Percentiles rank a stretch among this genome's conserved stretches.
Conservation (phyloP, 139 green algal species). For the Chlamydomonas schloesseri region DNA sequence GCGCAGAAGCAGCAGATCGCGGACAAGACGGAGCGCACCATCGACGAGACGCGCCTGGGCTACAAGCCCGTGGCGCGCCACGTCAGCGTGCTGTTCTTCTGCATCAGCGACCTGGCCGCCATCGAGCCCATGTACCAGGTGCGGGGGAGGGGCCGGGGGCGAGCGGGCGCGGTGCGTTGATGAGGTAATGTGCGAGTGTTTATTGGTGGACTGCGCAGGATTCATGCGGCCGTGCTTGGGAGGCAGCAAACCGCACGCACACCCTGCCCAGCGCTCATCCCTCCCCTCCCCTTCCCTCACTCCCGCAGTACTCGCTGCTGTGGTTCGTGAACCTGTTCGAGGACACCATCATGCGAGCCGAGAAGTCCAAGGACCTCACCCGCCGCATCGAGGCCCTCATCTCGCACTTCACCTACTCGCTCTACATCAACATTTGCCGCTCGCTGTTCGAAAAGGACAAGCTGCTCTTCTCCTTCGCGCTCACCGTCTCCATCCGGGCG, state of each 20-base stretch:
- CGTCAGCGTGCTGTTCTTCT: slow-evolving; percentile 76
- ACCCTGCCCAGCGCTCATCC: neutral
- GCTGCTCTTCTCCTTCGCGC: slow-evolving; percentile 81
- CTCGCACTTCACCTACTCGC: slow-evolving; percentile 71
- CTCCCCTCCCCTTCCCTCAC: neutral
- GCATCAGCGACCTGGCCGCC: slow-evolving; percentile 69
- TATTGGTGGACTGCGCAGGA: neutral
- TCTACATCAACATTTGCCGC: slow-evolving; percentile 79
- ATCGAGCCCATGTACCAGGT: slow-evolving; percentile 83
- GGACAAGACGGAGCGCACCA: slow-evolving; percentile 80
- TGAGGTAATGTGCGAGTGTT: neutral
- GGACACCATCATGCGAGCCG: slow-evolving; percentile 54
- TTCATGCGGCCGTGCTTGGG: too few relatives aligned
- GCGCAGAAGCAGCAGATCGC: slow-evolving; percentile 75
- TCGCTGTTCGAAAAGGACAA: slow-evolving; percentile 91
- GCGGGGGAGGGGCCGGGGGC: too few relatives aligned
- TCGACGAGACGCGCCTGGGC: slow-evolving; percentile 71
- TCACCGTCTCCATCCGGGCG: slow-evolving; percentile 65
- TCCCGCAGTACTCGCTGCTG: slow-evolving; percentile 63
- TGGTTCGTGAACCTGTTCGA: slow-evolving; percentile 72
- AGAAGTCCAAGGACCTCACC: slow-evolving; percentile 61
- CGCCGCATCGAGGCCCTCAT: slow-evolving; percentile 62
- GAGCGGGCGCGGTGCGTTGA: neutral
- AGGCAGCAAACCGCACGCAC: too few relatives aligned
- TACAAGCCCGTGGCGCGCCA: slow-evolving; percentile 72